Conservation (phyloP, 2,329 filamentous ascomycete species). For the Thelonectria blattea region DNA sequence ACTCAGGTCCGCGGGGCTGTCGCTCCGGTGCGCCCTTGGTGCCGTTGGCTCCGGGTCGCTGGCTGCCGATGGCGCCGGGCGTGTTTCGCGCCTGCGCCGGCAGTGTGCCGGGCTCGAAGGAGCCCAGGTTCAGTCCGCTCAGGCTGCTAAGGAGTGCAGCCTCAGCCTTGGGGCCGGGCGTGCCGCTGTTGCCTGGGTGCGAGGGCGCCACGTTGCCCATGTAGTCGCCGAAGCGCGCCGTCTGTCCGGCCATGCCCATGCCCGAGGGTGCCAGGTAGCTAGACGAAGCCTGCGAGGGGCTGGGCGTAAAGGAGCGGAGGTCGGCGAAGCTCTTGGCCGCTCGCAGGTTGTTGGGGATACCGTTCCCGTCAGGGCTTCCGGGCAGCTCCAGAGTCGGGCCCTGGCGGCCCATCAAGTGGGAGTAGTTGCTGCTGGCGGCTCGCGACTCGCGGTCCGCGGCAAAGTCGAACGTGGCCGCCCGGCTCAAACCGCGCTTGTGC, state of each 20-base stretch:
- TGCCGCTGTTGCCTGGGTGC: constrained; percentile 45
- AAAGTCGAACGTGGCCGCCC: constrained; percentile 97
- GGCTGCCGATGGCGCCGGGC: constrained; percentile 69
- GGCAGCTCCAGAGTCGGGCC: constrained; percentile 86
- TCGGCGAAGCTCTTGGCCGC: constrained; percentile 97
- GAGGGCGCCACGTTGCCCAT: constrained; percentile 43
- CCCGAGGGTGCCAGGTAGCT: constrained; percentile 67
- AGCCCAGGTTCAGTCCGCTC: constrained; percentile 57
- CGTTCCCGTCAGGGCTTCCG: constrained; percentile 71
- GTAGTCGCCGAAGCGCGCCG: constrained; percentile 55
- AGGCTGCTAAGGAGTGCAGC: constrained; percentile 55
- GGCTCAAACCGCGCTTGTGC: constrained; percentile 83
- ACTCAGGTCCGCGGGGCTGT: constrained; percentile 69
- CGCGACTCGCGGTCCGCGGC: constrained; percentile 77
- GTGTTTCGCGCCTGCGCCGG: constrained; percentile 51
- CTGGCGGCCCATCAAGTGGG: constrained; percentile 76
- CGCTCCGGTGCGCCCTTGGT: constrained; percentile 61
- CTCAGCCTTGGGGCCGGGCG: constrained; percentile 48
- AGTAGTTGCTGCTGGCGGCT: constrained; percentile 69
- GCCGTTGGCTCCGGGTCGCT: constrained; percentile 59
- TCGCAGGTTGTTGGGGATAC: constrained; percentile 79
- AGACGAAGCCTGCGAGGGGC: constrained; percentile 82
- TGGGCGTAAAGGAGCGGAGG: constrained; percentile 91
- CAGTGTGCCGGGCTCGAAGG: constrained; percentile 54
- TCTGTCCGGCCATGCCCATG: constrained; percentile 57